These are phyloP conservation scores for Komagataella kurtzmanii DNA, from an alignment of 805 yeast species.

Conservation along the genomic window DNA sequence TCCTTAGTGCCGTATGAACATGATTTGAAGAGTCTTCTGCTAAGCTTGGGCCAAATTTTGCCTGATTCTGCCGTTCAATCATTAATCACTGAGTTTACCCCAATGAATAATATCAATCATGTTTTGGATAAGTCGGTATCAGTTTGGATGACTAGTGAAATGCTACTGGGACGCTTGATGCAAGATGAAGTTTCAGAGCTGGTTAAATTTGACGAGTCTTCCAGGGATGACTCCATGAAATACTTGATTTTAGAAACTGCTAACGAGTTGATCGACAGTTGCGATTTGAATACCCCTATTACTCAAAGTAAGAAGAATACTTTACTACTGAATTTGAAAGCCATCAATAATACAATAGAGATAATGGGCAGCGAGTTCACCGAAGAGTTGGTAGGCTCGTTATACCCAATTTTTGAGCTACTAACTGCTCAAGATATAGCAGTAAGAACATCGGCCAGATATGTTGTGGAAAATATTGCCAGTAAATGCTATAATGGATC, in stretches of 20 bases:
- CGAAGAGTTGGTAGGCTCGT: slow-evolving; percentile 50
- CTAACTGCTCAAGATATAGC: slow-evolving; percentile 41
- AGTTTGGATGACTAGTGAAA: slow-evolving; percentile 24
- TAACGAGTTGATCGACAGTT: slow-evolving; percentile 18
- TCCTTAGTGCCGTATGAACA: background rate
- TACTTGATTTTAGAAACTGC: slow-evolving; percentile 29
- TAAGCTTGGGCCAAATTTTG: background rate
- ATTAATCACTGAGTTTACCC: background rate
- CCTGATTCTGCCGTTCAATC: background rate
- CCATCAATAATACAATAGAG: slow-evolving; percentile 19
- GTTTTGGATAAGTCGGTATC: slow-evolving; percentile 12
- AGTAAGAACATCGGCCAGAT: slow-evolving; percentile 37
- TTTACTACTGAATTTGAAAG: background rate
- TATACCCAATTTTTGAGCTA: slow-evolving; percentile 63
- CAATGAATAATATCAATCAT: slow-evolving; percentile 3
- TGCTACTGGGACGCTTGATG: slow-evolving; percentile 7
- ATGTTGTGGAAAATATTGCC: slow-evolving; percentile 38
- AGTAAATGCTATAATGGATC: slow-evolving; percentile 40
- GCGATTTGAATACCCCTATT: background rate
- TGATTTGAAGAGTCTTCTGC: background rate
- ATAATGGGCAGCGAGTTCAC: slow-evolving; percentile 25
- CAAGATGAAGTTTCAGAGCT: background rate
- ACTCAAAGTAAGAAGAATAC: background rate
- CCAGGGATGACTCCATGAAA: slow-evolving; percentile 13
- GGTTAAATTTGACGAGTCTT: background rate